These are phyloP conservation scores for Vanilla planifolia DNA, from an alignment of 106 monocot genomes.

Conservation along the genomic window DNA sequence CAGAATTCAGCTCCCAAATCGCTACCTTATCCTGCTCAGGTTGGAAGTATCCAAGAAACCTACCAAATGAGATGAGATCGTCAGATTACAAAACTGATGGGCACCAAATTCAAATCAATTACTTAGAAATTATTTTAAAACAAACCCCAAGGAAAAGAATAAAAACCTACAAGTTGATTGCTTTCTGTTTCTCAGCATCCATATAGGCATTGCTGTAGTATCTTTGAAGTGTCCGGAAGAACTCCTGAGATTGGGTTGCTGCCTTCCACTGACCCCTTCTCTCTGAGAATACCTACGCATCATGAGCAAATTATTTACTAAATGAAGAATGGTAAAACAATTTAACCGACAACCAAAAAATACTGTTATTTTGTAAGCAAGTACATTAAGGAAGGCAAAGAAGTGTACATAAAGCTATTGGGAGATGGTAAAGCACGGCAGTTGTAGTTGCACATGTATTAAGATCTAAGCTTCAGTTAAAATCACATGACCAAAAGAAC, in stretches of 20 bases:
- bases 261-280: constrained; percentile 98
- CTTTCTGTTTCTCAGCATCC: constrained; percentile 94
- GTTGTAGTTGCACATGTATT: too few relatives aligned
- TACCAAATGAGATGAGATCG: constrained; percentile 17
- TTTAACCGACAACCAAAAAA: too few relatives aligned
- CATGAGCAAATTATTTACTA: constrained; percentile 2
- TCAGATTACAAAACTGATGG: background rate
- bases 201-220: constrained; percentile 91
- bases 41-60: constrained; percentile 91
- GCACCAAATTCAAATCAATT: background rate
- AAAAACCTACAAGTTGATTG: constrained; percentile 82
- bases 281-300: constrained; percentile 78
- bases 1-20: constrained; percentile 72
- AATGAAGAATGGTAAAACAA: too few relatives aligned
- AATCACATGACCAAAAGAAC: too few relatives aligned
- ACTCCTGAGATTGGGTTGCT: constrained; percentile 87
- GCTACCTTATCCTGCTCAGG: constrained; percentile 67
- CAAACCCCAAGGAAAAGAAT: background rate
- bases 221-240: constrained; percentile 78
- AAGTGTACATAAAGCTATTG: too few relatives aligned
- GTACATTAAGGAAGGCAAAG: too few relatives aligned
- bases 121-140: background rate
- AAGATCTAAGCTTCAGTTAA: too few relatives aligned
- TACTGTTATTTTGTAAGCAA: too few relatives aligned
- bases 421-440: too few relatives aligned